These are phyloP conservation scores for Ammopiptanthus mongolicus DNA, from an alignment of 306 rosid genomes.

Conservation along the genomic window DNA sequence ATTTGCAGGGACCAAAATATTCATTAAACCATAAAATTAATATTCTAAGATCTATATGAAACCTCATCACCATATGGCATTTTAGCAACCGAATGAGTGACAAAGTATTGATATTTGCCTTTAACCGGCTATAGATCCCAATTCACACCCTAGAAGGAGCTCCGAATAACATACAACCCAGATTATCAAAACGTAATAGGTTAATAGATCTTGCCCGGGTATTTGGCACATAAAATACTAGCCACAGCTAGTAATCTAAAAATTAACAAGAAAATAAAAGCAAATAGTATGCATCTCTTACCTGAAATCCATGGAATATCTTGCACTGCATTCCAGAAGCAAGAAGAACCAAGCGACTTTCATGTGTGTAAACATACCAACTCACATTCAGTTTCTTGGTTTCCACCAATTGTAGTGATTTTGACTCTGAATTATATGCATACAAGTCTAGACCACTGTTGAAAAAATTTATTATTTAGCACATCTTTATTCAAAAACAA, in stretches of 20 bases:
- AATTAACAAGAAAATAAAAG: neutral
- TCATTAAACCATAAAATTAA: no score
- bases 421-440: conserved; percentile 59
- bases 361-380: conserved; percentile 95
- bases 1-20: no score
- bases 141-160: neutral
- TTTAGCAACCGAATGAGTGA: neutral
- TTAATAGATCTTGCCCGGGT: neutral
- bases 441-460: conserved; percentile 92
- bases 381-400: conserved; percentile 76
- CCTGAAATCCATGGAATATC: conserved; percentile 96
- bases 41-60: neutral
- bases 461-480: conserved; percentile 11
- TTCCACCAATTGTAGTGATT: conserved; percentile 77
- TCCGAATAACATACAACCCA: neutral
- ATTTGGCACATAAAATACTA: neutral
- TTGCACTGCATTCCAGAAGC: conserved; percentile 99
- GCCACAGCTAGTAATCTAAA: neutral
- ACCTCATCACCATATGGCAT: neutral
- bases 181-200: neutral
- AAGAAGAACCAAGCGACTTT: conserved; percentile 96
- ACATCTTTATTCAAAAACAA: conserved; percentile 13
- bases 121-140: neutral
- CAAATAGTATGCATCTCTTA: conserved; percentile 20
- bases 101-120: neutral